Evolutionary conservation across 1,139 yeast species (phyloP), one percentile per base, ranked within the genome.

Genomic region (Pichia sp.): DNA sequence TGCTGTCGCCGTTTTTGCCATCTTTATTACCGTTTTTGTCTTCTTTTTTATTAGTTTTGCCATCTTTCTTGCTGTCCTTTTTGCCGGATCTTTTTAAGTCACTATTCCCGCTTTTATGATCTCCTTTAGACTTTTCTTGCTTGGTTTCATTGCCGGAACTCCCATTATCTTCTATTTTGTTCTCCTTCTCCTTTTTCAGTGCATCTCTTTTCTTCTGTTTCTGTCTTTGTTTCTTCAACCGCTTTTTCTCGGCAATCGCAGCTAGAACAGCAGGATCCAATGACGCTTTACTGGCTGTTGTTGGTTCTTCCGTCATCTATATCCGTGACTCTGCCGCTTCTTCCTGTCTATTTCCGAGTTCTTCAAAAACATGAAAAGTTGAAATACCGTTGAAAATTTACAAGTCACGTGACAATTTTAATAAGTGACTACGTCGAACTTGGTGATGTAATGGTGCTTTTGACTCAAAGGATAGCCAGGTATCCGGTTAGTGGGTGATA

Each of bases 181-280:
- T 16, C 23, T 16, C 23, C 2, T 16, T 16, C 23, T 8, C 26
- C 8, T 33, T 27, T n/a, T 26, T 33, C 26, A 11, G n/a, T 11
- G 33, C 26, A 16, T 28, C 11, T 23, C 5, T 27, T n/a, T 34
- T 31, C 27, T n/a, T 36, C 33, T 31, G 32, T 27, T 11, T 44
- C n/a, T 37, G 44, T 29, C 36, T 42, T 23, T 44, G 40, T 7
- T 33, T 39, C 16, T 38, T 42, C 11, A 35, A 36, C 35, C 33
- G 43, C 7, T 34, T 31, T 6, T 36, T 27, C 2, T 27, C 38
- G 3, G n/a, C 33, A 31, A 23, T 5, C 11, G 8, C 31, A 4
- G 27, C 9, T 4, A n/a, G 3, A 5, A 6, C 37, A 23, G 29
- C 33, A 31, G 33, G 7, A 16, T 16, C 23, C 23, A 16, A 16